Evolutionary conservation across 345 rosid species (phyloP), one percentile per base, ranked within the genome.

Genomic region (Corymbia maculata): DNA sequence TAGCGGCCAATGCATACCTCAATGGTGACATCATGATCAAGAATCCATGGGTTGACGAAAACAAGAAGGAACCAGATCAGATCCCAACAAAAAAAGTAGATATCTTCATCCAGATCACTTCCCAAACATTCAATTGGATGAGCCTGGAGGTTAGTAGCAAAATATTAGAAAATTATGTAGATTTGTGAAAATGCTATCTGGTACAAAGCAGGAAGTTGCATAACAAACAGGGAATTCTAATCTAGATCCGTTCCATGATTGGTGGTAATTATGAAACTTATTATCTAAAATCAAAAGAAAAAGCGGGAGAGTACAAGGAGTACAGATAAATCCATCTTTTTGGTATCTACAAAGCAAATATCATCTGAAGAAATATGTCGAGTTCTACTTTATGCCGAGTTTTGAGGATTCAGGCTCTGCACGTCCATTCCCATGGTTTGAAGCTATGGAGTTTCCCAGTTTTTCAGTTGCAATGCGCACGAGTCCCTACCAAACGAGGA

Each of bases 81-180:
- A 88, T 96, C 98, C 98, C 97, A 95, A 87, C 95, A 94, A 87
- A 96, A 95, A 88, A 95, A 96, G 88, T 96, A 96, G 66, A 96
- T 93, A 89, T 96, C 97, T 53, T 97, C 98, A 89, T 96, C 97
- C 90, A 96, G 88, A 92, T 95, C 97, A 92, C 98, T 96, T 88
- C 97, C 98, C 0, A 96, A 96, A 51, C 98, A 95, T 87, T 96
- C 97, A 86, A 95, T 94, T 75, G 97, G 95, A 87, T 96, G 98
- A 97, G 97, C 91, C 98, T 96, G 86, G 52, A 26, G 44, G 82
- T 75, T 42, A 75, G 82, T 42, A 22, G 1, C 14, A 44, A 75
- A 36, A 36, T 75, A 75, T 75, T 7, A 75, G 49, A 75, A 75
- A 75, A 75, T 17, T 14, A 21, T 36, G 49, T 42, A 75, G 49